Evolutionary conservation across 2,329 filamentous ascomycete genomes (phyloP).

Genomic region (Lecanicillium sp.): DNA sequence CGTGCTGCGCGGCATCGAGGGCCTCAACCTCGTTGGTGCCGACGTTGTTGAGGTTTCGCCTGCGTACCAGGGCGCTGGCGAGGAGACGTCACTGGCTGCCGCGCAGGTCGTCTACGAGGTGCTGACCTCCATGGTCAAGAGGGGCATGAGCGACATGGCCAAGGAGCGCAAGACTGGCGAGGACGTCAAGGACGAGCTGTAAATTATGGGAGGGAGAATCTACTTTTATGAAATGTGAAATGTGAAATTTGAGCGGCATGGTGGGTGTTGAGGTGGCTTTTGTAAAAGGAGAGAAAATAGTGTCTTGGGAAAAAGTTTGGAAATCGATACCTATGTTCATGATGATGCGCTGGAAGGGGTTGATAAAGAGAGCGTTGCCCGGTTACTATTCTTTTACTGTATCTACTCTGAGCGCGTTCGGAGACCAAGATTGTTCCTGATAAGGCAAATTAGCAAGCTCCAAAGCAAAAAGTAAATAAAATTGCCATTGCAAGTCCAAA

Average conservation of each 20-base stretch:
- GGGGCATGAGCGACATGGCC: constrained; percentile 28
- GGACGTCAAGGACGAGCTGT: constrained; percentile 31
- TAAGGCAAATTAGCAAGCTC: too few relatives aligned
- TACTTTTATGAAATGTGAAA: too few relatives aligned
- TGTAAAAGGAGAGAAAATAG: constrained; percentile 1
- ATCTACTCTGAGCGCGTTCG: too few relatives aligned
- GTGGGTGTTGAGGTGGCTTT: background rate
- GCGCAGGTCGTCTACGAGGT: constrained; percentile 78
- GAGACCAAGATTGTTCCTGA: too few relatives aligned
- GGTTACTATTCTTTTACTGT: too few relatives aligned
- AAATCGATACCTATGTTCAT: too few relatives aligned
- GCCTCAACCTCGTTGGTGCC: constrained; percentile 76
- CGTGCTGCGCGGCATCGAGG: constrained; percentile 74
- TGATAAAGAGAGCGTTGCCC: too few relatives aligned
- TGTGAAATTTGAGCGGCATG: background rate
- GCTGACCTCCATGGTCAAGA: constrained; percentile 65
- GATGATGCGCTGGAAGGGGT: too few relatives aligned
- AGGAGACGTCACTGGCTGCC: constrained; percentile 69
- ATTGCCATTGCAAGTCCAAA: too few relatives aligned
- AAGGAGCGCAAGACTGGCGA: constrained; percentile 19
- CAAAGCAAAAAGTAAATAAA: too few relatives aligned
- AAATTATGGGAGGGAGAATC: background rate
- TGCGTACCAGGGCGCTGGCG: constrained; percentile 68
- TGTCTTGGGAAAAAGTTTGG: constrained; percentile 1
- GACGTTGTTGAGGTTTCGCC: constrained; percentile 86